phyloP scores from a whole-genome alignment of 306 rosid species.

The Mimosa bimucronata region DNA sequence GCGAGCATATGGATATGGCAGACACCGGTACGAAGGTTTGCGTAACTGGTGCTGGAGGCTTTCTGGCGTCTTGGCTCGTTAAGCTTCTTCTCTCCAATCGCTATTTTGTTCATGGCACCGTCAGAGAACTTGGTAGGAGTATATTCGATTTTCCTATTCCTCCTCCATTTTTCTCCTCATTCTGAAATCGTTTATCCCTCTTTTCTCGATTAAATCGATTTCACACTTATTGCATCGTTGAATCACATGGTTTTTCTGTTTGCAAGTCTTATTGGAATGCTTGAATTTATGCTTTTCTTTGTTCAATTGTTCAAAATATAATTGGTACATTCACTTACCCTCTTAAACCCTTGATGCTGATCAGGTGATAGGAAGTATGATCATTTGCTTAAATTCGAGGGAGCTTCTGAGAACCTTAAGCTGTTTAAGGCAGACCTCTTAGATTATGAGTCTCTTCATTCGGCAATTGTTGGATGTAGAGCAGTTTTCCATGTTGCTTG shows the following conservation, averaged over 20 bases:
- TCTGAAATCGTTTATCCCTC: background rate
- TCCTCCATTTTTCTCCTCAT: background rate
- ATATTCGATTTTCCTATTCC: background rate
- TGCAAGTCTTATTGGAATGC: background rate
- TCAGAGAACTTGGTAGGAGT: slow-evolving; percentile 70
- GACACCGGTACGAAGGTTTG: slow-evolving; percentile 49
- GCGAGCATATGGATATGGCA: background rate
- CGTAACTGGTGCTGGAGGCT: slow-evolving; percentile 86
- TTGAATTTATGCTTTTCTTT: slow-evolving; percentile 2
- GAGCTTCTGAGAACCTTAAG: slow-evolving; percentile 51
- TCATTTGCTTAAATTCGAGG: slow-evolving; percentile 43
- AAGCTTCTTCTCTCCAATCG: slow-evolving; percentile 71
- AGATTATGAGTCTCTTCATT: slow-evolving; percentile 34
- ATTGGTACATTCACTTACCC: too few species aligned
- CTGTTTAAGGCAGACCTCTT: slow-evolving; percentile 51
- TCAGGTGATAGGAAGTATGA: slow-evolving; percentile 45
- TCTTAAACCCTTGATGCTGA: background rate
- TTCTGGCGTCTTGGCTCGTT: slow-evolving; percentile 71
- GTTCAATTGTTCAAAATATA: background rate
- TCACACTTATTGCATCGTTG: background rate
- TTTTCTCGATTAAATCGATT: background rate
- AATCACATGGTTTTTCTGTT: background rate
- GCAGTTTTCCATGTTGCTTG: slow-evolving; percentile 60
- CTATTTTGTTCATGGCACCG: slow-evolving; percentile 69
- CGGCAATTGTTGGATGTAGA: slow-evolving; percentile 50